Evolutionary conservation across 768 basidiomycete genomes (phyloP).

Genomic region (Ramaria sp.): DNA sequence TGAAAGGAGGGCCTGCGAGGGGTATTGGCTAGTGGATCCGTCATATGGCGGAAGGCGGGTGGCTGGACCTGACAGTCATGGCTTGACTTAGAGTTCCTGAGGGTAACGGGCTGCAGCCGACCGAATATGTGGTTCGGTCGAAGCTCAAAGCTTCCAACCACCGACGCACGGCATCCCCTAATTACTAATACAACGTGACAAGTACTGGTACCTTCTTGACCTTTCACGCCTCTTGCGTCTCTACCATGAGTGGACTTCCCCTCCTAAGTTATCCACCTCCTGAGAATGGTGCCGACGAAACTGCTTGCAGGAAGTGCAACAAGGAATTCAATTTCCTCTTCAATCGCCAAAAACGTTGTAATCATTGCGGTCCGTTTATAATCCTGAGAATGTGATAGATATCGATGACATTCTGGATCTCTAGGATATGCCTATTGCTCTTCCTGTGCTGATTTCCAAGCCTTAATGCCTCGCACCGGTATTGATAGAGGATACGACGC

Average conservation of each 20-base stretch:
- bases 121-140: no score
- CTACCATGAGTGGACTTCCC: constrained; percentile 39
- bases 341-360: constrained; percentile 51
- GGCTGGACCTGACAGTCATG: no score
- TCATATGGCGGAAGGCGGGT: no score
- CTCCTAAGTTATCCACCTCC: constrained; percentile 61
- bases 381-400: constrained; percentile 2
- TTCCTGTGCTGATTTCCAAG: constrained; percentile 66
- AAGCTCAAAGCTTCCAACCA: no score
- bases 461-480: constrained; percentile 58
- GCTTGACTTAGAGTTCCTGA: no score
- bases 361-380: constrained; percentile 56
- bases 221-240: neutral
- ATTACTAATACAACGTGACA: no score
- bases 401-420: constrained; percentile 1
- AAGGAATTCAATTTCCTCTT: constrained; percentile 65
- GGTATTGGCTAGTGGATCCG: no score
- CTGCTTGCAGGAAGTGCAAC: constrained; percentile 55
- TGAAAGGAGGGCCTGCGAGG: no score
- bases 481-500: constrained; percentile 45
- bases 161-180: no score
- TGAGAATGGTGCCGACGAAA: constrained; percentile 21
- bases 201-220: no score
- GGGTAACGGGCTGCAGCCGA: no score
- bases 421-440: constrained; percentile 65